Percentiles rank a stretch among this genome's conserved stretches.
These are phyloP conservation scores for Gynochthodes officinalis DNA, from an alignment of 257 asterid genomes.

Conservation along the genomic window DNA sequence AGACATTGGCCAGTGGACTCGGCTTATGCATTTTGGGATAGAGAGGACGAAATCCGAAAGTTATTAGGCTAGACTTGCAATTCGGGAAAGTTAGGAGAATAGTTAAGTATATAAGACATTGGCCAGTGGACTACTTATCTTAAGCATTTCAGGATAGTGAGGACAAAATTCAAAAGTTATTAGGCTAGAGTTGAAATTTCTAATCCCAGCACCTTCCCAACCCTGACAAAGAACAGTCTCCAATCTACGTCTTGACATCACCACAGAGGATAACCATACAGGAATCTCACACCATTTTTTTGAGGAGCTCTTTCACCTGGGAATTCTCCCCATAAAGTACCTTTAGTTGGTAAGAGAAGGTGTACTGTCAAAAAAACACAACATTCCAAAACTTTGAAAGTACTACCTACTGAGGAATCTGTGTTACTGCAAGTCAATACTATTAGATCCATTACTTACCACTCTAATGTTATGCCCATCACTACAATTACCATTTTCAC, in stretches of 20 bases:
- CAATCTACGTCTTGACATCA: background rate
- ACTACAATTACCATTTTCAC: background rate
- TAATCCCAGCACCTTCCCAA: background rate
- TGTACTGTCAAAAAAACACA: background rate
- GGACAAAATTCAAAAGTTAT: background rate
- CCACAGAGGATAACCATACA: background rate
- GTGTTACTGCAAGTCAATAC: background rate
- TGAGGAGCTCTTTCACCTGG: background rate
- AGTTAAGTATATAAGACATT: no score
- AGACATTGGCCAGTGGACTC: no score
- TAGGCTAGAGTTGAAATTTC: background rate
- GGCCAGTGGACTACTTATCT: no score
- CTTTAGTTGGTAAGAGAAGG: no score
- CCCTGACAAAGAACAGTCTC: background rate
- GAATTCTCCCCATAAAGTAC: background rate
- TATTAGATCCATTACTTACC: background rate
- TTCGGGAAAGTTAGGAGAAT: no score
- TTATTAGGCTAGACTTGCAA: background rate
- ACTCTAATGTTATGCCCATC: background rate
- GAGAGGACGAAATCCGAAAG: background rate
- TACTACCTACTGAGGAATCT: background rate
- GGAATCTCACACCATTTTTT: background rate
- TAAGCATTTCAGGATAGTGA: no score
- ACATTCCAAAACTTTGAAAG: background rate
- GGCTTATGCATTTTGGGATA: no score